A percentile compares a stretch with the other conserved stretches of the same genome.
phyloP scores from a whole-genome alignment of 345 rosid species.

The Lumnitzera littorea region DNA sequence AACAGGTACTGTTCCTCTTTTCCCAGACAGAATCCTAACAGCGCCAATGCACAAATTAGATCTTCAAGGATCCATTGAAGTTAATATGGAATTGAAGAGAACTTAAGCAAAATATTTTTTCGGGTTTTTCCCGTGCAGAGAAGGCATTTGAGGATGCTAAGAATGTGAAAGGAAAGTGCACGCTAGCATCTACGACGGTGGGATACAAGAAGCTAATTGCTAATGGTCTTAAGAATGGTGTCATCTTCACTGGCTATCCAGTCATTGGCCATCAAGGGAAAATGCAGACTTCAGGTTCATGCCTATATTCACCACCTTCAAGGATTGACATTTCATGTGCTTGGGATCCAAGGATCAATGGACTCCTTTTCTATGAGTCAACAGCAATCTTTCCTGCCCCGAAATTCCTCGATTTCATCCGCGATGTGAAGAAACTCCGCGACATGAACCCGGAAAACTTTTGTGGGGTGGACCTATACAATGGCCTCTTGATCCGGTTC shows the following conservation, averaged over 20 bases:
- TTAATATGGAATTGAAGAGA: no score
- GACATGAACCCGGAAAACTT: conserved; percentile 50
- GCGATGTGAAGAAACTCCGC: conserved; percentile 54
- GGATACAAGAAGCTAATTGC: conserved; percentile 50
- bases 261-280: conserved; percentile 76
- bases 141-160: conserved; percentile 40
- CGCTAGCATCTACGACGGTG: conserved; percentile 38
- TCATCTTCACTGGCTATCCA: conserved; percentile 70
- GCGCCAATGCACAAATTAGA: no score
- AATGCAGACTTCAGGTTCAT: conserved; percentile 78
- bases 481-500: conserved; percentile 64
- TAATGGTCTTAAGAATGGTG: conserved; percentile 63
- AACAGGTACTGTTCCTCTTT: conserved; percentile 32
- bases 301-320: conserved; percentile 47
- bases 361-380: conserved; percentile 70
- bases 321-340: conserved; percentile 44
- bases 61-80: no score
- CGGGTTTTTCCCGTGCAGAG: conserved; percentile 30
- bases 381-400: conserved; percentile 54
- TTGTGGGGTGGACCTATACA: conserved; percentile 66
- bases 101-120: no score
- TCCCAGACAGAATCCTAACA: no score
- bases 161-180: conserved; percentile 50
- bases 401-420: conserved; percentile 42
- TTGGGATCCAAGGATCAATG: conserved; percentile 76